Percentiles rank a stretch among this genome's conserved stretches.
Conservation (phyloP, 306 rosid species). For the Luffa aegyptiaca region DNA sequence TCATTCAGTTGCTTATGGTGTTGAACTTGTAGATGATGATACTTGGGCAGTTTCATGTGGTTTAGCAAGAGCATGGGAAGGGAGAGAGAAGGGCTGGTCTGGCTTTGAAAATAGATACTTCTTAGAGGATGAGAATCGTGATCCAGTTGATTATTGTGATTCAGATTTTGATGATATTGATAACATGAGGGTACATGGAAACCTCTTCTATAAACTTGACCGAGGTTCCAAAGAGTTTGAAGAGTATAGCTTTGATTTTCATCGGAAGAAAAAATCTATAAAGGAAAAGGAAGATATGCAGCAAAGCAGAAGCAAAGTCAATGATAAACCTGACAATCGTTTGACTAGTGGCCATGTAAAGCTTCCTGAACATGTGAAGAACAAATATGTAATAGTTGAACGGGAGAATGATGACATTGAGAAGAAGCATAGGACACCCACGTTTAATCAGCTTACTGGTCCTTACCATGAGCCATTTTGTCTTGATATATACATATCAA, state of each 20-base stretch:
- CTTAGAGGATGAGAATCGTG: constrained; percentile 21
- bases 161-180: constrained; percentile 66
- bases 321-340: constrained; percentile 13
- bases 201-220: constrained; percentile 65
- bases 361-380: constrained; percentile 18
- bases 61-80: constrained; percentile 52
- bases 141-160: constrained; percentile 25
- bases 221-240: constrained; percentile 74
- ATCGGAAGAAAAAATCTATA: constrained; percentile 49
- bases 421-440: constrained; percentile 54
- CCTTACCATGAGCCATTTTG: constrained; percentile 90
- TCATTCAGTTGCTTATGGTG: constrained; percentile 28
- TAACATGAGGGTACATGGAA: constrained; percentile 58
- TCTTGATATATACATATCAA: constrained; percentile 78
- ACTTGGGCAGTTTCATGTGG: constrained; percentile 61
- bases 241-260: constrained; percentile 70
- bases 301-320: constrained; percentile 3
- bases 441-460: constrained; percentile 67
- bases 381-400: constrained; percentile 14
- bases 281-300: constrained; percentile 22
- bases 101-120: constrained; percentile 9
- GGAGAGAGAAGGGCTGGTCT: constrained; percentile 13
- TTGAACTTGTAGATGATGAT: constrained; percentile 60
- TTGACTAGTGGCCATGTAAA: constrained; percentile 19
- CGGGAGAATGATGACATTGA: constrained; percentile 13